Conservation (phyloP, 208 protist genomes). For the Histomonas meleagridis region DNA sequence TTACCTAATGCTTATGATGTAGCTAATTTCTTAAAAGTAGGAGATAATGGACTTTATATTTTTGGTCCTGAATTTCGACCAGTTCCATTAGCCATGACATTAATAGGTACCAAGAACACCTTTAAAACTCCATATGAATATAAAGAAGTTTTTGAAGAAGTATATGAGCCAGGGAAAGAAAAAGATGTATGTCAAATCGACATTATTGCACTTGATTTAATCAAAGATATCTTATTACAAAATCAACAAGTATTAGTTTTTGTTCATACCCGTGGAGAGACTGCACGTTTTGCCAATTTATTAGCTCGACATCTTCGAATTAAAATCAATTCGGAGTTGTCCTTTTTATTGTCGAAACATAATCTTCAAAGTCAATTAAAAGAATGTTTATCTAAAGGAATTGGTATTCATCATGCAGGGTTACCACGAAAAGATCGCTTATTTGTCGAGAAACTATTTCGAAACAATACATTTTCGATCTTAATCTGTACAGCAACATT, state of each 20-base stretch:
- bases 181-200: slow-evolving; percentile 65
- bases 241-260: slow-evolving; percentile 86
- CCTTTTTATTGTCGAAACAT: neutral
- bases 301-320: slow-evolving; percentile 48
- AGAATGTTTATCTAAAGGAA: slow-evolving; percentile 78
- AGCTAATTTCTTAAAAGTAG: slow-evolving; percentile 85
- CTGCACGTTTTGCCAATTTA: slow-evolving; percentile 74
- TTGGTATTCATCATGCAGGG: slow-evolving; percentile 97
- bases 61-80: slow-evolving; percentile 68
- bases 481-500: slow-evolving; percentile 97
- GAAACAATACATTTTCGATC: slow-evolving; percentile 70
- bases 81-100: slow-evolving; percentile 90
- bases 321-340: neutral
- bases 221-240: slow-evolving; percentile 48
- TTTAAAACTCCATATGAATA: slow-evolving; percentile 65
- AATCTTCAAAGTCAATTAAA: slow-evolving; percentile 60
- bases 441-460: slow-evolving; percentile 91
- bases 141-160: neutral
- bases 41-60: slow-evolving; percentile 60
- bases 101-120: slow-evolving; percentile 83
- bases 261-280: slow-evolving; percentile 95
- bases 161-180: neutral
- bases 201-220: slow-evolving; percentile 86
- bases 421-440: slow-evolving; percentile 76
- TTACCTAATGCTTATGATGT: slow-evolving; percentile 98